Evolutionary conservation across 768 basidiomycete species (phyloP), one percentile per base, ranked within the genome.

Genomic region (Lentinula boryana): DNA sequence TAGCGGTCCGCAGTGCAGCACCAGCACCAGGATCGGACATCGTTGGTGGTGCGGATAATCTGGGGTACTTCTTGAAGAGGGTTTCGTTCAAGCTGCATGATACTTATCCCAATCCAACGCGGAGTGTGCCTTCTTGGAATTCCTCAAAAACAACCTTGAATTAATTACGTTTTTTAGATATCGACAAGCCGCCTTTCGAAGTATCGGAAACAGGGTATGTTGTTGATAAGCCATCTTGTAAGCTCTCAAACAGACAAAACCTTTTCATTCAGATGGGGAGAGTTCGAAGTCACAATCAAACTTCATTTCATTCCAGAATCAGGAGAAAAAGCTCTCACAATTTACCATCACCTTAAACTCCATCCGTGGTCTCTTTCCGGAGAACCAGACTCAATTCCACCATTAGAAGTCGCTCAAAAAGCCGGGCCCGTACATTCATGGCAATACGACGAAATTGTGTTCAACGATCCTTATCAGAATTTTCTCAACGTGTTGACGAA

Each of bases 361-460:
- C 97, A 95, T 69, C 91, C 93, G 2, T 95, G 93, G 93, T 80
- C 85, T 2, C 73, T 78, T 21, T 71, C 79, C 2, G 82, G 80
- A 27, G 86, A 89, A 49, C 82, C 85, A 0, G 85, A 87, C 58
- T 48, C 46, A 38, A 83, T 88, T 2, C 86, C 88, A 0, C 79
- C 87, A 4, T 78, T 86, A 7, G 87, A 89, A 15, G 78, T 79
- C 23, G 87, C 89, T 2, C 78, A 84, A 68, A 86, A 85, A 67
- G 68, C 80, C 31, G 88, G 87, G 0, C 89, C 91, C 0, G 93
- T 99, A 32, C 91, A 97, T 71, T 91, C 93, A 0, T 99, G 96
- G 95, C 96, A 98, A 68, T 98, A 98, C 75, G 96, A 98, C 73
- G 97, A 99, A 74, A 83, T 98, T 64, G 93, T 98, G 56, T 98